These are phyloP conservation scores for Aleurites moluccanus DNA, from an alignment of 441 rosid genomes.

Conservation along the genomic window DNA sequence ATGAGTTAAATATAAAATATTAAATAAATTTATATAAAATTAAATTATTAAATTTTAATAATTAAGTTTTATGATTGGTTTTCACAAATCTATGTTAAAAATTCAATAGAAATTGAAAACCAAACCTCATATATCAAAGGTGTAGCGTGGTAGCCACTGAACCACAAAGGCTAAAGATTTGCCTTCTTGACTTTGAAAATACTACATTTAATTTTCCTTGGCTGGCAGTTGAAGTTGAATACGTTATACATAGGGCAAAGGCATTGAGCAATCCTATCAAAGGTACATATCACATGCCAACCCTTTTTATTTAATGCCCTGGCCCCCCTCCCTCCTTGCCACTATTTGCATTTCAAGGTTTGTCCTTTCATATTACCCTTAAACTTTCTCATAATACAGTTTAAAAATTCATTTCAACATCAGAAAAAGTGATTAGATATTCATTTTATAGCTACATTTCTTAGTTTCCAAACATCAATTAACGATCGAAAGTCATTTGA, in stretches of 20 bases:
- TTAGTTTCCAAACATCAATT: too few species aligned
- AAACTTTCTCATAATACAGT: not conserved
- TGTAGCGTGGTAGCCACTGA: not conserved
- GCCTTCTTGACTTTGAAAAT: not conserved
- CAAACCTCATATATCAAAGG: not conserved
- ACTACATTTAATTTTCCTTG: not conserved
- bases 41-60: too few species aligned
- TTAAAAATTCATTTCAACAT: not conserved
- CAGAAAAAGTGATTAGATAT: not conserved
- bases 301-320: conserved; percentile 7
- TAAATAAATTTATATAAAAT: too few species aligned
- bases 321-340: not conserved
- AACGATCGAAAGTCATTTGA: not conserved
- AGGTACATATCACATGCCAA: not conserved
- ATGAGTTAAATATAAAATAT: too few species aligned
- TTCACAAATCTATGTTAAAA: too few species aligned
- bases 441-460: not conserved
- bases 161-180: not conserved
- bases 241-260: not conserved
- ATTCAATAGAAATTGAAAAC: not conserved
- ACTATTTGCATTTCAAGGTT: not conserved
- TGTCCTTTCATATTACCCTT: not conserved
- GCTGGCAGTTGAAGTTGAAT: not conserved
- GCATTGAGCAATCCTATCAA: not conserved
- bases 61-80: too few species aligned